These are phyloP conservation scores for Phanerodontia chrysosporium DNA, from an alignment of 768 basidiomycete species.

Conservation along the genomic window DNA sequence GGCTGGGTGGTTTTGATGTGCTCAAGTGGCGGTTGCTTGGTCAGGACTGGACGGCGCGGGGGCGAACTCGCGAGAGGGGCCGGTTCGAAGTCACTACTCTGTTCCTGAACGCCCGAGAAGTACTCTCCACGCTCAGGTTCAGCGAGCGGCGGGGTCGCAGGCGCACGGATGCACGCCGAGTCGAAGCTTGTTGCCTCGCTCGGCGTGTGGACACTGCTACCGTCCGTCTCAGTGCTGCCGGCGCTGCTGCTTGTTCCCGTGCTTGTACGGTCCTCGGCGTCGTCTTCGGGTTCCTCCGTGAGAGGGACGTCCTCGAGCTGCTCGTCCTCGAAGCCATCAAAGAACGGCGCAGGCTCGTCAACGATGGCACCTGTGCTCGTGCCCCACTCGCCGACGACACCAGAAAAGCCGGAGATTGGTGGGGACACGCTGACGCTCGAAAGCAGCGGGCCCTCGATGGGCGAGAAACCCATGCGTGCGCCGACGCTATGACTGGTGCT, in stretches of 20 bases:
- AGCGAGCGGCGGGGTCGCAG: background rate
- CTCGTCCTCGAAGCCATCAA: constrained; percentile 28
- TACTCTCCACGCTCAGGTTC: background rate
- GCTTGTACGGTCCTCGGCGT: constrained; percentile 11
- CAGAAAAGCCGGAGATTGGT: background rate
- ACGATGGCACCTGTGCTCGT: background rate
- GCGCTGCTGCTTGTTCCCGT: constrained; percentile 12
- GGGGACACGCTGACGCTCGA: background rate
- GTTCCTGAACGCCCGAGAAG: background rate
- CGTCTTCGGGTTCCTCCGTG: constrained; percentile 7
- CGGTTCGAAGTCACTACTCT: constrained; percentile 2
- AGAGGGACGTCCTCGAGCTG: constrained; percentile 24
- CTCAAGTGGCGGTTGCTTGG: background rate
- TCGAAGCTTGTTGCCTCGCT: constrained; percentile 11
- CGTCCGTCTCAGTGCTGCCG: constrained; percentile 18
- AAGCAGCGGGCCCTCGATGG: background rate
- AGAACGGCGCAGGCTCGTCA: constrained; percentile 11
- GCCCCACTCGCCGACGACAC: background rate
- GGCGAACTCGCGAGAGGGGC: background rate
- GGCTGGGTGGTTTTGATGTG: background rate
- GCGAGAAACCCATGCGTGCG: background rate
- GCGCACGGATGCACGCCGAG: constrained; percentile 9
- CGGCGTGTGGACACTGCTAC: constrained; percentile 25
- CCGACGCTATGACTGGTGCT: no score
- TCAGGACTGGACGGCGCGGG: background rate